Evolutionary conservation across 2,329 filamentous ascomycete species (phyloP), one percentile per base, ranked within the genome.

Genomic region (Verruconis gallopava): DNA sequence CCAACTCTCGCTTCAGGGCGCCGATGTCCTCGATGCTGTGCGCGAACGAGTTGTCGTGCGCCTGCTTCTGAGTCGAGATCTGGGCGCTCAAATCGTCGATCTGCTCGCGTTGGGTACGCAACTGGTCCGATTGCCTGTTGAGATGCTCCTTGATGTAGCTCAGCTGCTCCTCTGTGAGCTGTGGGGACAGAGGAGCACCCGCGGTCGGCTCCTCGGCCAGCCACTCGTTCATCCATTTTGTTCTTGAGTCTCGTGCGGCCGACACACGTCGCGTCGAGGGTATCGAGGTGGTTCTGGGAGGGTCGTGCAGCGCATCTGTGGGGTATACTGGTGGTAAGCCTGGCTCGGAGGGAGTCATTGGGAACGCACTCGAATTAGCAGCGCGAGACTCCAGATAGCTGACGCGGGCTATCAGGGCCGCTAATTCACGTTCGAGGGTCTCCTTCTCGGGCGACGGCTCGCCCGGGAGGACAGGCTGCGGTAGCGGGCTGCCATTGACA

Each of bases 61-160:
- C 74, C 55, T 81, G 78, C 60, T 91, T 85, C 58, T 94, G 85
- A 62, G 88, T 77, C 44, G 84, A 72, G 40, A 96, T 73, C 61
- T 93, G 85, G 46, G 83, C 79, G 54, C 85, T 86, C 49, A 95
- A 83, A 55, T 80, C 81, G 46, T 81, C 79, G 48, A 94, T 81
- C 62, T 91, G 83, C 51, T 86, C 77, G 52, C 83, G 82, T 61
- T 94, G 88, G 53, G 75, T 83, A 61, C 85, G 80, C 53, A 95
- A 86, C 57, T 93, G 77, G 60, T 93, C 86, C 44, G 88, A 88
- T 66, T 96, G 86, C 59, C 88, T 85, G 57, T 93, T 84, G 48
- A 96, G 81, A 63, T 94, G 85, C 53, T 94, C 86, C 53, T 82
- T 81, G 50, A 95, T 71, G 49, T 84, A 82, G 61, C 81, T 79